Conservation (phyloP, 2,329 filamentous ascomycete genomes). For the Gyromitra esculenta region DNA sequence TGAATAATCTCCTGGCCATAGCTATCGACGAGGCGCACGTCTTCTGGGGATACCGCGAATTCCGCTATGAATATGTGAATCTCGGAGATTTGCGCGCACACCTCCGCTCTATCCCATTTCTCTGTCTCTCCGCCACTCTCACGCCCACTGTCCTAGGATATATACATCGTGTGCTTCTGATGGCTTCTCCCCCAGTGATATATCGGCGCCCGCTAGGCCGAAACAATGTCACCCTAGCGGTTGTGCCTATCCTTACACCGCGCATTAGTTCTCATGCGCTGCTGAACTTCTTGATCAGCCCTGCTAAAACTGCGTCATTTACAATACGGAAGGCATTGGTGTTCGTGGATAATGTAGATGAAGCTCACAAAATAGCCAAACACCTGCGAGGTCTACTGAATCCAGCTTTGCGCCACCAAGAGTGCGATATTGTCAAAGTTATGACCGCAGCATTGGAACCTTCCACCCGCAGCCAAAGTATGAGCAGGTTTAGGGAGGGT, state of each 20-base stretch:
- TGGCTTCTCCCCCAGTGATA: not conserved
- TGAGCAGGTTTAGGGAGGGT: not conserved
- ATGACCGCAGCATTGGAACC: not conserved
- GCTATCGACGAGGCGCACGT: not conserved
- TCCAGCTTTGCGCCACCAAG: not conserved
- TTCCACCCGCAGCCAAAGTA: not conserved
- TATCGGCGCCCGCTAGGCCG: not conserved
- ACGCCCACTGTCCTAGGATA: not conserved
- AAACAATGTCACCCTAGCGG: not conserved
- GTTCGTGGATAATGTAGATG: constrained; percentile 1
- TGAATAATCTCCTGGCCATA: not conserved
- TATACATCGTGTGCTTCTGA: not conserved
- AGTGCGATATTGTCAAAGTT: not conserved
- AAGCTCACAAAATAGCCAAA: not conserved
- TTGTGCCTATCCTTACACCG: not conserved
- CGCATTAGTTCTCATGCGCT: not conserved
- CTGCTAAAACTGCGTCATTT: not conserved
- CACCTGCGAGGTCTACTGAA: not conserved
- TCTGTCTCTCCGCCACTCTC: not conserved
- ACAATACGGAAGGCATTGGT: not conserved
- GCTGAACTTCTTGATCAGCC: not conserved
- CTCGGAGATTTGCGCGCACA: not conserved
- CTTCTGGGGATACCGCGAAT: not conserved
- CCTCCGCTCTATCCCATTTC: not conserved
- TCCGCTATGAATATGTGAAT: not conserved